Base-by-base conservation (phyloP, 2,329 filamentous ascomycete species). In the Penicillium oxalicum region DNA sequence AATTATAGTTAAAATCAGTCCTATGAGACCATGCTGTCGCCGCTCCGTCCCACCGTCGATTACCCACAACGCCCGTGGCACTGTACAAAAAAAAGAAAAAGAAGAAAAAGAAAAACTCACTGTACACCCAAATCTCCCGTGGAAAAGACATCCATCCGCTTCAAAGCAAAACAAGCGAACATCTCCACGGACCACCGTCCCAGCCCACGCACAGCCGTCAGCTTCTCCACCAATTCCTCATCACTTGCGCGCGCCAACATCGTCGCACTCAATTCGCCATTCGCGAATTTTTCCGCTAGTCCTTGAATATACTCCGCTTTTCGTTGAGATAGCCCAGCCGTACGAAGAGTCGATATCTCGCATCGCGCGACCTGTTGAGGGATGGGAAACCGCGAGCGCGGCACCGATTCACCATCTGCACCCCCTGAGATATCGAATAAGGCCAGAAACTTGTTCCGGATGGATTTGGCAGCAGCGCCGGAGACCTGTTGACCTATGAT, bases 401-500 rank as follows among this genome's bases (percentile, higher is more conserved):
- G 25, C 2, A n/a, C 33, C 5, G 8, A 6, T 13, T 6, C 49
- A 39, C 39, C 42, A 24, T 51, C 50, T 3, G 18, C 40, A 0
- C 32, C 55, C 38, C 63, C 51, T 25, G 68, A 62, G 5, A 69
- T 60, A 33, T 72, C 66, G 67, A 95, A 96, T 5, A 96, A 72
- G 1, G 74, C 77, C 18, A 95, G 72, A 66, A 96, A 96, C 55
- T 88, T 91, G 43, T 79, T 80, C 67, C 91, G 91, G 71, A 98
- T 97, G 5, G 87, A 87, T 50, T 82, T 86, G 9, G 93, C 93
- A 0, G 93, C 93, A 5, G 90, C 89, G 13, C 91, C 90, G 0
- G 90, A 95, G 18, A 98, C 91, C 73, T 98, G 93, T 71, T 97
- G 93, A 45, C 88, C 90, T 60, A 97, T 95, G 64, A 98, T 96